Evolutionary conservation across 352 stramenopile genomes (phyloP).

Genomic region (Sclerospora graminicola): DNA sequence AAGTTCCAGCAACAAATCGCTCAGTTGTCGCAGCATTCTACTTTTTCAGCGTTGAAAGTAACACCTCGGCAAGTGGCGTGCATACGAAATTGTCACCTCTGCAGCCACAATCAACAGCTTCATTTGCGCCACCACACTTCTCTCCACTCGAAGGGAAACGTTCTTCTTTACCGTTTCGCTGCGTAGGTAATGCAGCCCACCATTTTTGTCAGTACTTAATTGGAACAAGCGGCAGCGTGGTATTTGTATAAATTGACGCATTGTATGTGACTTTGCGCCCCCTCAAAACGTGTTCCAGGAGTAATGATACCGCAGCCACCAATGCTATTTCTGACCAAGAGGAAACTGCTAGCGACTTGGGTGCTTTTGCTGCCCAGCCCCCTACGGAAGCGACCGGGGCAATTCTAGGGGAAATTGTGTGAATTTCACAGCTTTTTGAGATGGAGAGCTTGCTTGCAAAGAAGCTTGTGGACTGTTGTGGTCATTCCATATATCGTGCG

Average conservation of each 20-base stretch:
- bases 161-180: too few species aligned
- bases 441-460: slow-evolving; percentile 66
- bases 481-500: too few species aligned
- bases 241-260: slow-evolving; percentile 77
- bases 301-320: slow-evolving; percentile 7
- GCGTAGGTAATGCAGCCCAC: too few species aligned
- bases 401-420: slow-evolving; percentile 53
- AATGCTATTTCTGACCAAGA: slow-evolving; percentile 15
- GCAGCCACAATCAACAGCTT: slow-evolving; percentile 76
- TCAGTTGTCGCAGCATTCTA: slow-evolving; percentile 63
- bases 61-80: slow-evolving; percentile 39
- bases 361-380: slow-evolving; percentile 8
- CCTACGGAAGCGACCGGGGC: slow-evolving; percentile 44
- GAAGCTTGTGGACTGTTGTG: slow-evolving; percentile 53
- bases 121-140: slow-evolving; percentile 57
- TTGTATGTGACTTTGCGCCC: slow-evolving; percentile 71
- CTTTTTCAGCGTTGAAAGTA: slow-evolving; percentile 61
- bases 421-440: slow-evolving; percentile 72
- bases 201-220: slow-evolving; percentile 27
- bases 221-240: slow-evolving; percentile 76
- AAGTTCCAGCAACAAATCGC: slow-evolving; percentile 46
- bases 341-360: slow-evolving; percentile 2
- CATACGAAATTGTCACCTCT: slow-evolving; percentile 63
- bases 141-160: slow-evolving; percentile 31
- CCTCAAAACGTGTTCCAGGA: slow-evolving; percentile 35